Conservation (phyloP, 1,139 yeast species). For the Sugiyamaella novakii region DNA sequence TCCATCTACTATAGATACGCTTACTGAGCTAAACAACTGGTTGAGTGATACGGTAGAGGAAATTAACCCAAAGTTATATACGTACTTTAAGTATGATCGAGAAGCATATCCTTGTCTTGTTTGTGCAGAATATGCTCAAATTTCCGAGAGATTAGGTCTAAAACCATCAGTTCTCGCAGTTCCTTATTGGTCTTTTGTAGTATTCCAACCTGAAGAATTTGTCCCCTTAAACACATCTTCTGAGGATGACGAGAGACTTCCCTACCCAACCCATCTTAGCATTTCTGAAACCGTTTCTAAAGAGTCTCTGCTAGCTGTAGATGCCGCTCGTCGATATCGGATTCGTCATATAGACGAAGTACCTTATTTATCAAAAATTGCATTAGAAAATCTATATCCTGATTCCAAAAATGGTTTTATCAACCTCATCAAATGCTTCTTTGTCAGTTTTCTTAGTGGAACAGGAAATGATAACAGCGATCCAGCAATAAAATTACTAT, state of each 20-base stretch:
- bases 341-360: conserved; percentile 7
- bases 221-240: neutral
- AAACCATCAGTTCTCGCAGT: conserved; percentile 8
- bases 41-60: neutral
- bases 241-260: neutral
- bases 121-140: conserved; percentile 13
- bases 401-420: neutral
- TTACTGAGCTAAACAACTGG: neutral
- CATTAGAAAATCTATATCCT: conserved; percentile 1
- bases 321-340: conserved; percentile 4
- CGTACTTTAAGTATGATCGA: neutral
- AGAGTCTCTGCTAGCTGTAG: conserved; percentile 5
- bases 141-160: conserved; percentile 11
- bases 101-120: neutral
- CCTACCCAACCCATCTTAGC: neutral
- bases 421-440: conserved; percentile 8
- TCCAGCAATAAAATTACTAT: neutral
- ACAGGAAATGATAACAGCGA: neutral
- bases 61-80: neutral
- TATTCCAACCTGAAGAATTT: conserved; percentile 1
- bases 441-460: neutral
- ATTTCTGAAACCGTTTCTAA: neutral
- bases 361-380: conserved; percentile 12
- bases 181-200: conserved; percentile 17
- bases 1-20: neutral